Evolutionary conservation across 2,329 filamentous ascomycete genomes (phyloP).

Genomic region (Seiridium unicorne): DNA sequence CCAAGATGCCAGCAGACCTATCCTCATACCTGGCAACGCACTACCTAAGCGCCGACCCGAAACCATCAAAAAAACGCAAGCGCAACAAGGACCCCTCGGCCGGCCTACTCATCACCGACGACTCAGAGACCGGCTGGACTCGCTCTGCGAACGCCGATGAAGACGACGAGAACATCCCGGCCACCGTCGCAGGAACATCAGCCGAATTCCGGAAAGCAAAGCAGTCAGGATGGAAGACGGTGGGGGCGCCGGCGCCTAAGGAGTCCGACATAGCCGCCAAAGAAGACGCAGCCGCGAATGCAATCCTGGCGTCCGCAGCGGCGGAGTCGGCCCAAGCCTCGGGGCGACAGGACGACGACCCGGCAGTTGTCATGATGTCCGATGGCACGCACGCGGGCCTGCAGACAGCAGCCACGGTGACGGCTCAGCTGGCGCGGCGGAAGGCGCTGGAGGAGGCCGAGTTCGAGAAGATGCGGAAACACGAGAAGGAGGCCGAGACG

Average conservation of each 20-base stretch:
- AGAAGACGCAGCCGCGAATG: slow-evolving; percentile 69
- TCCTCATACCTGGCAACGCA: slow-evolving; percentile 87
- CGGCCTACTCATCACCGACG: slow-evolving; percentile 64
- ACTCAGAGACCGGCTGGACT: slow-evolving; percentile 57
- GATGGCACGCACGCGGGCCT: slow-evolving; percentile 85
- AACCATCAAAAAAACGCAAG: slow-evolving; percentile 62
- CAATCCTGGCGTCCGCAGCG: slow-evolving; percentile 71
- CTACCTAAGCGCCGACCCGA: slow-evolving; percentile 68
- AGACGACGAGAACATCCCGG: slow-evolving; percentile 52
- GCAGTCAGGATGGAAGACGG: slow-evolving; percentile 76
- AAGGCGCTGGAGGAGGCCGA: slow-evolving; percentile 59
- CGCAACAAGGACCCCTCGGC: slow-evolving; percentile 33
- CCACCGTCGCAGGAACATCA: slow-evolving; percentile 48
- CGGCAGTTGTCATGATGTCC: slow-evolving; percentile 65
- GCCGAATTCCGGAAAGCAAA: slow-evolving; percentile 72
- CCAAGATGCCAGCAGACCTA: slow-evolving; percentile 58
- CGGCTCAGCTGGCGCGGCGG: slow-evolving; percentile 62
- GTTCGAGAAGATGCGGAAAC: slow-evolving; percentile 20
- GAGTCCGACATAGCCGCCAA: slow-evolving; percentile 26
- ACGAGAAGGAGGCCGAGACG: slow-evolving; percentile 66
- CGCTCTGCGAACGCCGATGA: slow-evolving; percentile 44
- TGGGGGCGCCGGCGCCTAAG: slow-evolving; percentile 45
- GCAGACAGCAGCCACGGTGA: slow-evolving; percentile 79
- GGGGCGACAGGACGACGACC: slow-evolving; percentile 48
- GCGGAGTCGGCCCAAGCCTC: slow-evolving; percentile 59